Evolutionary conservation across 2,329 filamentous ascomycete genomes (phyloP).

Genomic region (Colletotrichum sp.): DNA sequence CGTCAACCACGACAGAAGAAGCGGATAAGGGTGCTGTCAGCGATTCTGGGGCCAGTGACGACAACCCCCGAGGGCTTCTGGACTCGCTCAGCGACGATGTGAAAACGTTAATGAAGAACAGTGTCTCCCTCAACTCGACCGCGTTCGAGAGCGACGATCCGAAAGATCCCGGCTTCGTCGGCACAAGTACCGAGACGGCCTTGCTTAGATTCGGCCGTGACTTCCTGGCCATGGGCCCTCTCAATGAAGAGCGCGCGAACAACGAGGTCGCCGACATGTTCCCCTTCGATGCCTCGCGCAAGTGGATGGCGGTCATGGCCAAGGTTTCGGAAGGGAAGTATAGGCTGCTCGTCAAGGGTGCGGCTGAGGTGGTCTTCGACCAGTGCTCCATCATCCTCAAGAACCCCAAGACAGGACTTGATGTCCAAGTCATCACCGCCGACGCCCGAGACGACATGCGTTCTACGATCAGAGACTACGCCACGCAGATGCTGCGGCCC

Average conservation of each 20-base stretch:
- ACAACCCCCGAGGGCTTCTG: conserved; percentile 4
- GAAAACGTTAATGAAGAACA: conserved; percentile 41
- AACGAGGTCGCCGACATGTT: conserved; percentile 51
- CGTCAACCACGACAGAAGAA: background rate
- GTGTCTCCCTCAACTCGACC: conserved; percentile 53
- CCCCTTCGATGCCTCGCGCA: conserved; percentile 58
- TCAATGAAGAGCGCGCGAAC: conserved; percentile 51
- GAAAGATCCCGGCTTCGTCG: conserved; percentile 45
- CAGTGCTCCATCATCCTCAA: conserved; percentile 45
- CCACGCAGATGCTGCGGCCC: conserved; percentile 68
- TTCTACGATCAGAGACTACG: conserved; percentile 54
- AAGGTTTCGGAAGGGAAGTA: conserved; percentile 49
- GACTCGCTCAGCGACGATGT: conserved; percentile 35
- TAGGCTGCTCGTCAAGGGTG: conserved; percentile 60
- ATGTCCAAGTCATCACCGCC: conserved; percentile 31
- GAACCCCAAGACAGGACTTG: conserved; percentile 45
- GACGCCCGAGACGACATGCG: conserved; percentile 33
- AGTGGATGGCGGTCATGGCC: conserved; percentile 61
- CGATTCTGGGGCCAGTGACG: conserved; percentile 29
- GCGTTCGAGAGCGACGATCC: conserved; percentile 54
- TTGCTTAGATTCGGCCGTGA: conserved; percentile 54
- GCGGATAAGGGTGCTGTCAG: conserved; percentile 27
- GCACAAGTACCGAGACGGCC: conserved; percentile 61
- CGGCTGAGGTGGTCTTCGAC: conserved; percentile 58
- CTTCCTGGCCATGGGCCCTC: conserved; percentile 48